Base-by-base conservation (phyloP, 2,329 filamentous ascomycete genomes). In the Botrytis elliptica region DNA sequence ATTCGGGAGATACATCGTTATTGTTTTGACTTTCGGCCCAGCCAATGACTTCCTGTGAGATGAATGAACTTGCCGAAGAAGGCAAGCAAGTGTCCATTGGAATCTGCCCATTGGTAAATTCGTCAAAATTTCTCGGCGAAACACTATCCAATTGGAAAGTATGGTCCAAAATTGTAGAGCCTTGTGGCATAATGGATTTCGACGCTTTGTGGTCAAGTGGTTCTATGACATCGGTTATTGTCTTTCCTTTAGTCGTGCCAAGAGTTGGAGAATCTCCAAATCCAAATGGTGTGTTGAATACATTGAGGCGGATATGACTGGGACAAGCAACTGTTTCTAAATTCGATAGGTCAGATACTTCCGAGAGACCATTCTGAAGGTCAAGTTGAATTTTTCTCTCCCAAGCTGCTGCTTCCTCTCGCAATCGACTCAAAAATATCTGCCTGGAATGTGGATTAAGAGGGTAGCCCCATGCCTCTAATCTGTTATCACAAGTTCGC, bases 361-460 rank as follows among this genome's bases (percentile, higher is more conserved):
- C 38, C 22, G 12, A 16, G 18, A 57, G 46, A 33, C 7, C 7
- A 8, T 20, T 57, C 7, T n/a, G 46, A 36, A 57, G 38, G 2
- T n/a, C 49, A 42, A 20, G 36, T 36, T 57, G 18, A 25, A 59
- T 20, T 44, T 66, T 63, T n/a, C 20, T 20, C 8, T 72, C 62
- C 60, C 46, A 72, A 10, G n/a, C 36, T 40, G 70, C 62, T 33
- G 62, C n/a, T 44, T 65, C 20, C 52, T 33, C 25, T 46, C 60
- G 60, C 12, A 66, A 46, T 46, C 46, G 70, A 22, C 36, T 14
- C 62, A 16, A 59, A 36, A 72, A 72, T 29, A 29, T 57, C 36
- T 72, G 49, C 14, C 70, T 72, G 7, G 36, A 72, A 16, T 72
- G 44, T 29, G 70, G 60, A 66, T 66, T 72, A 20, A 72, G 49